Conservation (phyloP, 306 rosid species). For the Citrullus colocynthis region DNA sequence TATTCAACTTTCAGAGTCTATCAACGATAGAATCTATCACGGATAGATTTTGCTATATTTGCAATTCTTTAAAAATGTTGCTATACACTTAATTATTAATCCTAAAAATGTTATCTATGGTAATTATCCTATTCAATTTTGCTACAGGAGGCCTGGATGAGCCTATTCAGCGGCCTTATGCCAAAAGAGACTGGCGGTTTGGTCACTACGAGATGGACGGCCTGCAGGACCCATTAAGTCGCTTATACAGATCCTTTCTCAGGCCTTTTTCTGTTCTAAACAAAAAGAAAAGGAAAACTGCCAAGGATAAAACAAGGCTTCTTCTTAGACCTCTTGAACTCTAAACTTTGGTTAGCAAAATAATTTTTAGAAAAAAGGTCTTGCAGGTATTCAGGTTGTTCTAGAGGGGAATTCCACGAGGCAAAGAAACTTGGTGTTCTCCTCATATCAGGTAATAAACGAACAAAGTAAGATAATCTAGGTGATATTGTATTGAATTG, state of each 20-base stretch:
- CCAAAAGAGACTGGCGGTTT: conserved; percentile 83
- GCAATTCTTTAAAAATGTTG: too few species aligned
- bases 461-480: not conserved
- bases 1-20: too few species aligned
- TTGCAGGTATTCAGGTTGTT: not conserved
- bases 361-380: not conserved
- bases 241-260: conserved; percentile 40
- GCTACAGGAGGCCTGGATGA: conserved; percentile 77
- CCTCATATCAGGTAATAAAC: not conserved
- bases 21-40: too few species aligned
- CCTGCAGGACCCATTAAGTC: conserved; percentile 65
- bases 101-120: too few species aligned
- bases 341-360: not conserved
- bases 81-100: too few species aligned
- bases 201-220: conserved; percentile 95
- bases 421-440: not conserved
- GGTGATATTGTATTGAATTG: not conserved
- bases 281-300: conserved; percentile 24
- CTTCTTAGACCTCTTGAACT: conserved; percentile 49
- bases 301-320: conserved; percentile 26
- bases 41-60: too few species aligned
- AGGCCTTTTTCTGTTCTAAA: conserved; percentile 24
- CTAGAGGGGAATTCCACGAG: not conserved
- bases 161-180: conserved; percentile 58
- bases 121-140: not conserved